These are phyloP conservation scores for Umbilicus rupestris DNA, from an alignment of 164 flowering plant genomes.

Conservation along the genomic window DNA sequence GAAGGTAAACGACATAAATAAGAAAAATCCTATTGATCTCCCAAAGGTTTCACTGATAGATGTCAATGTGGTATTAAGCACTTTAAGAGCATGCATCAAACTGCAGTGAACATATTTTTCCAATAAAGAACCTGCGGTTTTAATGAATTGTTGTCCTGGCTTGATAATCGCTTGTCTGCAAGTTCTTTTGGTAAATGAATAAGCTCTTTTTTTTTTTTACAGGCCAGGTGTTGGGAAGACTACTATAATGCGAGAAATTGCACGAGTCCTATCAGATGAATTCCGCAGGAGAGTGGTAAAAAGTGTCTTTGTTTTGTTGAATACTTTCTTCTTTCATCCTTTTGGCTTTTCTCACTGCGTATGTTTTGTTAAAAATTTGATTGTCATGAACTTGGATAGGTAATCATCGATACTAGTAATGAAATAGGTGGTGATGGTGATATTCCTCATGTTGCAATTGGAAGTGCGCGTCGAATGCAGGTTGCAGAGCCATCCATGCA, in stretches of 20 bases:
- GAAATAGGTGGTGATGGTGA: slow-evolving; percentile 79
- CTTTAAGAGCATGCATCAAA: background rate
- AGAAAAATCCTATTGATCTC: background rate
- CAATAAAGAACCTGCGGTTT: background rate
- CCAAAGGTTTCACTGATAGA: background rate
- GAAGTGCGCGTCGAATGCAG: slow-evolving; percentile 66
- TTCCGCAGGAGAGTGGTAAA: slow-evolving; percentile 62
- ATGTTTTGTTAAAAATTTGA: background rate
- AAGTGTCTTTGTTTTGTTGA: background rate
- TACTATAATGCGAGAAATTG: slow-evolving; percentile 65
- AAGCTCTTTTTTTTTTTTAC: slow-evolving; percentile 10
- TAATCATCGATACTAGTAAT: slow-evolving; percentile 71
- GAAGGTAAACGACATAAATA: slow-evolving; percentile 31
- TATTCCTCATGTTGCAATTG: slow-evolving; percentile 65
- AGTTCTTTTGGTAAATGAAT: slow-evolving; percentile 18
- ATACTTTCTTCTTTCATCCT: background rate
- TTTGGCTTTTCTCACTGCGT: background rate
- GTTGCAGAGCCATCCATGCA: slow-evolving; percentile 63
- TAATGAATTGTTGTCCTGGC: background rate
- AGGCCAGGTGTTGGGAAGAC: slow-evolving; percentile 83
- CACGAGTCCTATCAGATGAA: slow-evolving; percentile 58
- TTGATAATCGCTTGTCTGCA: background rate
- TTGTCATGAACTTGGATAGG: slow-evolving; percentile 25
- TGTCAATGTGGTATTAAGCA: background rate
- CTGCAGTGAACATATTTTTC: too few relatives aligned